These are phyloP conservation scores for Corchorus capsularis DNA, from an alignment of 345 rosid species.

Conservation along the genomic window DNA sequence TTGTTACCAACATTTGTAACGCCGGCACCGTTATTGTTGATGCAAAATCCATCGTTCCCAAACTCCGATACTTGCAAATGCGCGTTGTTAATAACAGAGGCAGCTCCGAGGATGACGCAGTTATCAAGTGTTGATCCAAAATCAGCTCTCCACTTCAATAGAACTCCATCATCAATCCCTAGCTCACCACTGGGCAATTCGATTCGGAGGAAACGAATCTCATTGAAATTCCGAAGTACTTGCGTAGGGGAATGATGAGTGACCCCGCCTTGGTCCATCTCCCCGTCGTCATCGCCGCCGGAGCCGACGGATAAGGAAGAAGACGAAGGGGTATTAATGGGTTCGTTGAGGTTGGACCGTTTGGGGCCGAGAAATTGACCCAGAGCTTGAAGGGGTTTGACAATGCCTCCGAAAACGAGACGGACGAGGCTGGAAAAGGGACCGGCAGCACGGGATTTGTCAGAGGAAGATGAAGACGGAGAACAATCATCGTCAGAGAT, in stretches of 20 bases:
- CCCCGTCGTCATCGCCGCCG: slow-evolving; percentile 57
- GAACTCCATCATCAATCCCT: slow-evolving; percentile 80
- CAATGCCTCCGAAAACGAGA: slow-evolving; percentile 62
- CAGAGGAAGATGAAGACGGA: slow-evolving; percentile 41
- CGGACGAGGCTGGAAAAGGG: slow-evolving; percentile 56
- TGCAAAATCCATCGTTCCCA: slow-evolving; percentile 31
- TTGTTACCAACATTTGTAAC: slow-evolving; percentile 16
- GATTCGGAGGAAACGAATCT: slow-evolving; percentile 81
- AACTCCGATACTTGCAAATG: slow-evolving; percentile 25
- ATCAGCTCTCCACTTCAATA: slow-evolving; percentile 93
- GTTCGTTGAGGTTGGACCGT: slow-evolving; percentile 13
- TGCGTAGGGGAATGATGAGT: slow-evolving; percentile 97
- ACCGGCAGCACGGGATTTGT: slow-evolving; percentile 51
- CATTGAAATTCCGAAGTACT: slow-evolving; percentile 84
- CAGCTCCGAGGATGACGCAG: slow-evolving; percentile 90
- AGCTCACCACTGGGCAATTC: slow-evolving; percentile 88
- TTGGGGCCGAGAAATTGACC: slow-evolving; percentile 67
- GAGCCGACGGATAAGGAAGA: slow-evolving; percentile 44
- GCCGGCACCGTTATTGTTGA: background rate
- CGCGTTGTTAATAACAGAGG: slow-evolving; percentile 49
- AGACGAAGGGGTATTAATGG: slow-evolving; percentile 25
- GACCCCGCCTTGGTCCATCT: slow-evolving; percentile 74
- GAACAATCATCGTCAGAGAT: slow-evolving; percentile 82
- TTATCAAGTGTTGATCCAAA: slow-evolving; percentile 91
- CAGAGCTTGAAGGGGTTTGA: slow-evolving; percentile 78